Base-by-base conservation (phyloP, 2,329 filamentous ascomycete genomes). In the Kalaharituber pfeilii region DNA sequence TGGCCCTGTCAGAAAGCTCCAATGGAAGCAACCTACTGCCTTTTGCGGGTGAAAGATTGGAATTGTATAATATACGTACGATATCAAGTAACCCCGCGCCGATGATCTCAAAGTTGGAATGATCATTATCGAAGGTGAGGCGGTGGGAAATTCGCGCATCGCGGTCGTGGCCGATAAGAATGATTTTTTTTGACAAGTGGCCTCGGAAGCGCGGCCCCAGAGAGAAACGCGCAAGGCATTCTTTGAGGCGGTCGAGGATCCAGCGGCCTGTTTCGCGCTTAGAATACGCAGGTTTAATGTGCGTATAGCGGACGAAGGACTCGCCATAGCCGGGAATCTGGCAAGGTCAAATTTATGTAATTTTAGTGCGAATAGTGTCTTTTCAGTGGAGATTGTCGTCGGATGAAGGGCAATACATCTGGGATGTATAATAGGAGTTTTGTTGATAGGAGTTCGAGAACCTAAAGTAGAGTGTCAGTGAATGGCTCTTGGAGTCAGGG, bases 71-170 rank as follows among this genome's bases (percentile, higher is more conserved):
- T 5, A 72, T 74, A 5, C 72, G 73, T 1, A 75, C 68, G 55
- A 75, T 75, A 61, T 76, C 73, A 18, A 74, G 64, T 13, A 75
- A 59, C 20, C 71, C 65, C 1, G 68, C 64, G 6, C 69, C 70
- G 2, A 65, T 53, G 49, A 74, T 65, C 24, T 66, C 67, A 44
- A 53, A 55, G 8, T 27, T 50, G 15, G 47, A 25, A 20, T 50
- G 47, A 25, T 13, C 1, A 20, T 50, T 26, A 56, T 72, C 68
- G 29, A 75, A 71, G 27, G 72, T 66, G 30, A 75, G 65, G 22
- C 72, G 71, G 61, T 75, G 73, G 52, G 67, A 68, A 57, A 75
- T 67, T 7, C 73, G 69, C 2, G 70, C 73, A 42, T 73, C 73
- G 28, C 72, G 70, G 60, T 75, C 73, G 60, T 76, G 73, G 20